Evolutionary conservation across 2,329 filamentous ascomycete genomes (phyloP).

Genomic region (Lasiodiplodia citricola): DNA sequence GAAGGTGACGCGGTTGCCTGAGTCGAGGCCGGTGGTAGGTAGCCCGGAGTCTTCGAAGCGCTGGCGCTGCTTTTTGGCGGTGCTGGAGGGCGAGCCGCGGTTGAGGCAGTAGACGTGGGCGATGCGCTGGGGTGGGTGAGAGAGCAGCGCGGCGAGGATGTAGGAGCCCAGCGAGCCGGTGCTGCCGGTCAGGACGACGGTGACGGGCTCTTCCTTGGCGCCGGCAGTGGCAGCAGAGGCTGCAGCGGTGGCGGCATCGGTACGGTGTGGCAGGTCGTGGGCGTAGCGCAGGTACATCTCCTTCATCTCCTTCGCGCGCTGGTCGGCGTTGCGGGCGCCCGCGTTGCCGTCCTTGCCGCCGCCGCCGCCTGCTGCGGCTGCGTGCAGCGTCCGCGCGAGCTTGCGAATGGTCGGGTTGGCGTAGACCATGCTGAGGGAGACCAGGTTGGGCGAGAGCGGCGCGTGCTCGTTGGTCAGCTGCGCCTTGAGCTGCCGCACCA

Average conservation of each 20-base stretch:
- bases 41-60: not conserved
- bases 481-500: constrained; percentile 33
- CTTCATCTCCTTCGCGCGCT: constrained; percentile 57
- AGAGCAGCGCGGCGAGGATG: not conserved
- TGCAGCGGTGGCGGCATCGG: too few species aligned
- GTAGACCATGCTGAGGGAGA: not conserved
- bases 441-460: not conserved
- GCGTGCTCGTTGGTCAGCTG: not conserved
- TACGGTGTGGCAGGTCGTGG: not conserved
- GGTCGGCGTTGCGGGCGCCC: not conserved
- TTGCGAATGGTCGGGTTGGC: not conserved
- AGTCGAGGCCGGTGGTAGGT: not conserved
- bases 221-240: too few species aligned
- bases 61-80: not conserved
- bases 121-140: not conserved
- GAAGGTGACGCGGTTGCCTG: not conserved
- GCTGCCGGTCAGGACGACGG: not conserved
- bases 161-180: not conserved
- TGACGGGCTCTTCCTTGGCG: not conserved
- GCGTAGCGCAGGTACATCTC: constrained; percentile 46
- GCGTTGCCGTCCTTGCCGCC: not conserved
- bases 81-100: not conserved
- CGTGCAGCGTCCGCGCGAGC: not conserved
- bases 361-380: not conserved
- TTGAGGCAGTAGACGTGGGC: not conserved